Evolutionary conservation across 306 rosid species (phyloP).

Genomic region (Prunus salicina): DNA sequence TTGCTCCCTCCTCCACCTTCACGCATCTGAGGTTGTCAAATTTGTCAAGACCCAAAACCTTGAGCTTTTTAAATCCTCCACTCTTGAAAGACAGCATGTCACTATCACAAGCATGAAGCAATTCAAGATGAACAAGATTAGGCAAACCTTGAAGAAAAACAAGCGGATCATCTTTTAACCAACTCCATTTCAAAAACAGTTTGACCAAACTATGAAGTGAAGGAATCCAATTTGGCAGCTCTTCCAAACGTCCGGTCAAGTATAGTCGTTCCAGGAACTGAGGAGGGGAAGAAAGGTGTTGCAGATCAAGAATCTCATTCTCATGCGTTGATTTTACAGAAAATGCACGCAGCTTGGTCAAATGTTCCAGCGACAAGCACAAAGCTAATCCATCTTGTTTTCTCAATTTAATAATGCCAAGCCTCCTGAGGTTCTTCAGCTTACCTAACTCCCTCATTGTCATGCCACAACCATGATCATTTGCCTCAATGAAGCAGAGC

Average conservation of each 20-base stretch:
- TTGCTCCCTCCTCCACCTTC: constrained; percentile 48
- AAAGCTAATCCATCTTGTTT: constrained; percentile 29
- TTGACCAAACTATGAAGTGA: constrained; percentile 28
- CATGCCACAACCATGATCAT: background rate
- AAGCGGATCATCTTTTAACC: constrained; percentile 32
- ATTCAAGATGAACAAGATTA: constrained; percentile 28
- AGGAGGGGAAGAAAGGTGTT: constrained; percentile 35
- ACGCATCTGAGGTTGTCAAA: constrained; percentile 47
- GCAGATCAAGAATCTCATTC: constrained; percentile 31
- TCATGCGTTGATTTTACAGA: constrained; percentile 22
- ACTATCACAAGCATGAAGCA: constrained; percentile 48
- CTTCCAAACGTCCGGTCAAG: constrained; percentile 39
- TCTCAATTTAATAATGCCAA: constrained; percentile 29
- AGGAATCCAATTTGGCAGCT: constrained; percentile 38
- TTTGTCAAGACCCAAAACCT: constrained; percentile 54
- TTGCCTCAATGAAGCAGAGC: constrained; percentile 32
- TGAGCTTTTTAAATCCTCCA: constrained; percentile 56
- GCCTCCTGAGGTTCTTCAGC: constrained; percentile 32
- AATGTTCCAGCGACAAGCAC: constrained; percentile 25
- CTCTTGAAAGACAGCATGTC: constrained; percentile 46
- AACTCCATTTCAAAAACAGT: constrained; percentile 31
- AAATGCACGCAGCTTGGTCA: constrained; percentile 23
- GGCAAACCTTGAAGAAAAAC: constrained; percentile 24
- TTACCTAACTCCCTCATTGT: constrained; percentile 25
- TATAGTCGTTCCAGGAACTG: constrained; percentile 30